A percentile compares a stretch with the other conserved stretches of the same genome.
These are phyloP conservation scores for Malassezia slooffiae DNA, from an alignment of 1,284 basidiomycete genomes.

Conservation along the genomic window DNA sequence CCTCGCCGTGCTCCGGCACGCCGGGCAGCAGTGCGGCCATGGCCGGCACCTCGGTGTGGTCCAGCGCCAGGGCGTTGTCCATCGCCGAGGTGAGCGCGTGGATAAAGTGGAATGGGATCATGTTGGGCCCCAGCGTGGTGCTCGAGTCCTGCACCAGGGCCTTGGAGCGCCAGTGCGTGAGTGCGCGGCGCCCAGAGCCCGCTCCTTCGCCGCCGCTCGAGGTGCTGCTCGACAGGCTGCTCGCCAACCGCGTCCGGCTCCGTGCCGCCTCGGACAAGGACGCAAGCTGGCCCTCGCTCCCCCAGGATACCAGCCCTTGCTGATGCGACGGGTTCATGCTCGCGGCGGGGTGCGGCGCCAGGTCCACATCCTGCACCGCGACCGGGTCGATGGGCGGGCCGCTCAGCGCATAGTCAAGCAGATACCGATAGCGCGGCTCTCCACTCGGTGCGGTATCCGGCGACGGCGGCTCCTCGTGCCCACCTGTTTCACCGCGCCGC, in stretches of 20 bases:
- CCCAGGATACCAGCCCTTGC: not conserved
- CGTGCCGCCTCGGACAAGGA: too few relatives aligned
- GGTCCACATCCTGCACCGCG: conserved; percentile 26
- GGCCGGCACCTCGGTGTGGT: conserved; percentile 34
- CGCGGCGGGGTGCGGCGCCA: conserved; percentile 20
- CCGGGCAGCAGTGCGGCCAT: conserved; percentile 17
- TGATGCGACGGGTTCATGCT: not conserved
- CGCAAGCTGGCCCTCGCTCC: too few relatives aligned
- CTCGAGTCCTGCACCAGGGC: conserved; percentile 15
- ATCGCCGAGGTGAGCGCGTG: conserved; percentile 39
- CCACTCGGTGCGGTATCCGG: too few relatives aligned
- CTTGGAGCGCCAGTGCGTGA: not conserved
- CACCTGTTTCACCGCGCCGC: too few relatives aligned
- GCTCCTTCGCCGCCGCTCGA: not conserved
- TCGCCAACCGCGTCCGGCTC: too few relatives aligned
- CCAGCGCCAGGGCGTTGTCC: conserved; percentile 36
- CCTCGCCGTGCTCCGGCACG: conserved; percentile 14
- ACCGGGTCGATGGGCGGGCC: conserved; percentile 40
- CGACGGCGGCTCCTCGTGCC: too few relatives aligned
- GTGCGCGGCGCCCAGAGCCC: not conserved
- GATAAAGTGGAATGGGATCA: conserved; percentile 41
- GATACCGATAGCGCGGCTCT: conserved; percentile 25
- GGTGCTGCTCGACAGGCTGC: too few relatives aligned
- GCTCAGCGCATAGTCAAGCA: conserved; percentile 38
- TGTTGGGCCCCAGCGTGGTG: conserved; percentile 34